Evolutionary conservation across 2,329 filamentous ascomycete genomes (phyloP).

Genomic region (Myriosclerotinia curreyana): DNA sequence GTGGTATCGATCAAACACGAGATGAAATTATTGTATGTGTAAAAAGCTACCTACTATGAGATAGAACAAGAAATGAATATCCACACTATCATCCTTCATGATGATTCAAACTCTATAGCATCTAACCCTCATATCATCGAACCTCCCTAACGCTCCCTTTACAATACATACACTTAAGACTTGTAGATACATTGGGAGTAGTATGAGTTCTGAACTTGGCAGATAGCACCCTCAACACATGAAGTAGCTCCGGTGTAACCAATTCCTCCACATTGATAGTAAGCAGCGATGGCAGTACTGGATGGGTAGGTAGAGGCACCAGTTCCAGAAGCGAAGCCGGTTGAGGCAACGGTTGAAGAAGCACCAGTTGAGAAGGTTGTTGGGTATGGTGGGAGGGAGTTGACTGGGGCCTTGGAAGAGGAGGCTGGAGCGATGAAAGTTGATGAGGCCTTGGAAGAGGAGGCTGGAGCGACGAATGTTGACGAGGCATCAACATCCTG

Average conservation of each 20-base stretch:
- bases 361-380: conserved; percentile 11
- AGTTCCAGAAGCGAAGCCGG: conserved; percentile 19
- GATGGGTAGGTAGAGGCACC: conserved; percentile 8
- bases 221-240: conserved; percentile 26
- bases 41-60: conserved; percentile 16
- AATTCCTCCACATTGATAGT: conserved; percentile 32
- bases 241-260: conserved; percentile 25
- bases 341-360: conserved; percentile 11
- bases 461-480: conserved; percentile 2
- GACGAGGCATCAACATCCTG: conserved; percentile 1
- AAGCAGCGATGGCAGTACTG: conserved; percentile 11
- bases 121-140: not conserved
- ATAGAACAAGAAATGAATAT: conserved; percentile 22
- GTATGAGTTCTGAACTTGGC: conserved; percentile 28
- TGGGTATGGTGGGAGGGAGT: conserved; percentile 17
- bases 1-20: no score
- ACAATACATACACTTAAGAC: not conserved
- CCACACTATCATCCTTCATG: conserved; percentile 10
- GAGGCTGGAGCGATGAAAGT: conserved; percentile 2
- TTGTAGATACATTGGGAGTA: conserved; percentile 21
- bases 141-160: not conserved
- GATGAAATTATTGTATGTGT: conserved; percentile 8
- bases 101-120: conserved; percentile 9
- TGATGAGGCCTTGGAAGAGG: conserved; percentile 5
- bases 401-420: conserved; percentile 4